Base-by-base conservation (phyloP, 2,329 filamentous ascomycete species). In the Drechslerella coelobrocha region DNA sequence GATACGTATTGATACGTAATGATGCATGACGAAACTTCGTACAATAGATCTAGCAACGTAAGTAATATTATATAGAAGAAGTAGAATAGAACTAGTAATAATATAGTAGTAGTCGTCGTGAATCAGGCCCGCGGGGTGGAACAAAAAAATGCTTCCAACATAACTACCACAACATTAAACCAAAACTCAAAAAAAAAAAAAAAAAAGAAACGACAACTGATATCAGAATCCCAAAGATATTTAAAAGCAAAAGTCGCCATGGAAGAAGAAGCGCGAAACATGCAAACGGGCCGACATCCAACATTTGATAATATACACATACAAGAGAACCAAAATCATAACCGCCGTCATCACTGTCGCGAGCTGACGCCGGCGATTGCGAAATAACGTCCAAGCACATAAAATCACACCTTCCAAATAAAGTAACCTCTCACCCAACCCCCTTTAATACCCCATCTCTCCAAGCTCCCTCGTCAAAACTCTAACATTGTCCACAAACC, bases 401-500 rank as follows among this genome's bases (percentile, higher is more conserved):
- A 3, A n/a, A 34, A 34, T 34, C 34, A 39, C 12, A 39, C 12
- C 34, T 14, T n/a, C 34, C 12, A 39, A 3, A 4, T 39, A 10
- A 39, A 5, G 17, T 14, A 39, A 39, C 12, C 4, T 39, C 34
- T 39, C 34, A 7, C 34, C 43, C 7, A 21, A 52, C 48, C 37
- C 45, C 34, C 21, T 27, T 26, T 52, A 65, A 41, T 21, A 63
- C 26, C 47, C 53, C 24, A 34, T n/a, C 23, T 63, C 68, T 27
- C 59, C 66, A 47, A 72, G 68, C 54, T 72, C 74, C 57, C 78
- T 76, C 0, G 84, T 83, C 31, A 90, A 79, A 26, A 87, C 81
- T 17, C 86, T 82, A 34, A 89, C 81, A 74, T 94, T 93, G 78
- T 92, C 88, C 61, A 93, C 79, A 72, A 94, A 85, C 0, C 88